phyloP scores from a whole-genome alignment of 106 monocot genomes.

The Platanthera zijinensis region DNA sequence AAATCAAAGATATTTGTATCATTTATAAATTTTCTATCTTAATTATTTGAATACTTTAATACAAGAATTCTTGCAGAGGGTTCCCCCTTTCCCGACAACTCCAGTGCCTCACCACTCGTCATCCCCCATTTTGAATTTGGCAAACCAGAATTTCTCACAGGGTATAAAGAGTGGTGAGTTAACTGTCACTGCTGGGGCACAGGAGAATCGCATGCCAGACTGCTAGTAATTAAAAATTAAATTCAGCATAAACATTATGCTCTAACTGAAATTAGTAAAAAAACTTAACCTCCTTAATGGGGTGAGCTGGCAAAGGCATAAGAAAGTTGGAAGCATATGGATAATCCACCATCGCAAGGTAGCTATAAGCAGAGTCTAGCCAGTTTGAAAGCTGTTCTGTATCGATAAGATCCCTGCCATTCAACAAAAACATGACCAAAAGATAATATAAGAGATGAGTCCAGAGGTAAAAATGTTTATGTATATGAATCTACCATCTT shows the following conservation, averaged over 20 bases:
- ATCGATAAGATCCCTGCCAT: slow-evolving; percentile 49
- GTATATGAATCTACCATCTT: slow-evolving; percentile 8
- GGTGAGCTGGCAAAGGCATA: slow-evolving; percentile 89
- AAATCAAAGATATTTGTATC: too few relatives aligned
- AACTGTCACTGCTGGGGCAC: too few relatives aligned
- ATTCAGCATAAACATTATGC: not conserved
- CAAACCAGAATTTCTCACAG: too few relatives aligned
- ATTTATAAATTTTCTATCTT: too few relatives aligned
- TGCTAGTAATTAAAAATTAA: not conserved
- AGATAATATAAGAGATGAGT: not conserved
- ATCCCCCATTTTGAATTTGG: too few relatives aligned
- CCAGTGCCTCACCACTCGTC: too few relatives aligned
- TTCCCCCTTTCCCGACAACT: too few relatives aligned
- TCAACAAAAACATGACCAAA: slow-evolving; percentile 1
- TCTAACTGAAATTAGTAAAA: not conserved
- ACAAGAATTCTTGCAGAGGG: too few relatives aligned
- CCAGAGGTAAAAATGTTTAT: not conserved
- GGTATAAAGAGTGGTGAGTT: too few relatives aligned
- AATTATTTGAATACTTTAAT: too few relatives aligned
- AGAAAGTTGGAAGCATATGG: slow-evolving; percentile 77
- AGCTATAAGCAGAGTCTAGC: slow-evolving; percentile 79
- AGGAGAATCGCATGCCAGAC: too few relatives aligned
- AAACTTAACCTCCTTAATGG: slow-evolving; percentile 75
- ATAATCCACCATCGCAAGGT: slow-evolving; percentile 89
- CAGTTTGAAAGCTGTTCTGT: slow-evolving; percentile 68